phyloP scores from a whole-genome alignment of 495 filamentous ascomycete species.

The Penicillium silybi region DNA sequence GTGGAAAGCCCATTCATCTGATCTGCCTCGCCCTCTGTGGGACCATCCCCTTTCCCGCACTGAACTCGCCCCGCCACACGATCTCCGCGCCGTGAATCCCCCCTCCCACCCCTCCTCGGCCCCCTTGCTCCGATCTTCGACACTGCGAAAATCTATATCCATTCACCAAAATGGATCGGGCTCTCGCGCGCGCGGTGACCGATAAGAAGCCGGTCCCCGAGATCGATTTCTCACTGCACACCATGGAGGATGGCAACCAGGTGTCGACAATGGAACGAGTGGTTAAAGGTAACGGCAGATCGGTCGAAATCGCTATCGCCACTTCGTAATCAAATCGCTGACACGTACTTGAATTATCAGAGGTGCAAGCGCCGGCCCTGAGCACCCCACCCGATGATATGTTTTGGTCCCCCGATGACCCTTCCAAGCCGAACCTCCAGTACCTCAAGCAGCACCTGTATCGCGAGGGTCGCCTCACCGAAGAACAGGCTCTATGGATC shows the following conservation, averaged over 20 bases:
- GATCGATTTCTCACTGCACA: constrained; percentile 97
- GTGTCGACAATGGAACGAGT: constrained; percentile 94
- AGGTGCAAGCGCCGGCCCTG: constrained; percentile 95
- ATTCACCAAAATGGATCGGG: constrained; percentile 37
- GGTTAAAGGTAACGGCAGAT: constrained; percentile 74
- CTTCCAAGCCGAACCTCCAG: constrained; percentile 81
- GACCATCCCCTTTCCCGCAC: constrained; percentile 11
- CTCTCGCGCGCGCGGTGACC: constrained; percentile 67
- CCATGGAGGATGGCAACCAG: constrained; percentile 93
- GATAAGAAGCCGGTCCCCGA: constrained; percentile 93
- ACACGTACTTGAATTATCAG: constrained; percentile 41
- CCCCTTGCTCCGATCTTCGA: constrained; percentile 19
- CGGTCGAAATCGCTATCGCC: constrained; percentile 1
- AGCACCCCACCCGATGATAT: constrained; percentile 81
- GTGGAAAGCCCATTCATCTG: not conserved
- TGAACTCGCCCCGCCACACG: constrained; percentile 17
- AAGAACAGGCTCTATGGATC: constrained; percentile 96
- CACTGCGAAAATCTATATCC: not conserved
- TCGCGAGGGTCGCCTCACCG: constrained; percentile 91
- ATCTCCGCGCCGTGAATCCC: constrained; percentile 15
- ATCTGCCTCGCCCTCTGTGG: constrained; percentile 11
- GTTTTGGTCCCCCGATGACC: constrained; percentile 73
- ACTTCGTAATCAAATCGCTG: constrained; percentile 9
- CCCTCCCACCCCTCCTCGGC: not conserved
- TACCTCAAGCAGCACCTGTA: constrained; percentile 99